These are phyloP conservation scores for Tubosaeta brunneosetosa DNA, from an alignment of 768 basidiomycete genomes.

Conservation along the genomic window DNA sequence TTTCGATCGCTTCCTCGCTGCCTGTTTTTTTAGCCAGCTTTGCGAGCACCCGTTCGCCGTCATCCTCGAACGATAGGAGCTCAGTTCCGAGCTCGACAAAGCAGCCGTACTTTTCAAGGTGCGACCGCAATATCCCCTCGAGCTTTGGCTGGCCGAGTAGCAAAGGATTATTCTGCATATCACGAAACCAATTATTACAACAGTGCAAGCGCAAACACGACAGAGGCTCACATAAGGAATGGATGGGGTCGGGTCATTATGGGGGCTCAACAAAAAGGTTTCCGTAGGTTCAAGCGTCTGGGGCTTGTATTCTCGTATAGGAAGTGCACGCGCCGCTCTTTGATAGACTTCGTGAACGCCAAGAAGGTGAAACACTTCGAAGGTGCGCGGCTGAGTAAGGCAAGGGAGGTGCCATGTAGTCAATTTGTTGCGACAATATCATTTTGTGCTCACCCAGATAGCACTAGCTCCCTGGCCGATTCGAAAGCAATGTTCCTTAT, in stretches of 20 bases:
- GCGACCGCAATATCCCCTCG: slow-evolving; percentile 26
- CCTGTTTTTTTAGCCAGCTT: slow-evolving; percentile 27
- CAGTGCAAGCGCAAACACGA: too few species aligned
- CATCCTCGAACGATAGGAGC: slow-evolving; percentile 39
- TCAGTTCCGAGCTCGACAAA: slow-evolving; percentile 42
- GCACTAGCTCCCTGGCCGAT: slow-evolving; percentile 38
- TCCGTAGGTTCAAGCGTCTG: slow-evolving; percentile 17
- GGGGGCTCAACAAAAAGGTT: background rate
- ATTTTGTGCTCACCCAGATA: slow-evolving; percentile 31
- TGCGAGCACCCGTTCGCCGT: slow-evolving; percentile 33
- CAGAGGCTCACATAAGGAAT: slow-evolving; percentile 21
- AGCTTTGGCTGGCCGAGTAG: slow-evolving; percentile 25
- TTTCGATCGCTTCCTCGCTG: slow-evolving; percentile 26
- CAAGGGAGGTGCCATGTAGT: too few species aligned
- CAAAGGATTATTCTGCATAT: slow-evolving; percentile 4
- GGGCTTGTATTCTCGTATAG: slow-evolving; percentile 33
- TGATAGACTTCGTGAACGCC: slow-evolving; percentile 35
- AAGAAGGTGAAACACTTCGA: slow-evolving; percentile 41
- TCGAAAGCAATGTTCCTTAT: slow-evolving; percentile 36
- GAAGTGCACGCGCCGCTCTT: slow-evolving; percentile 20
- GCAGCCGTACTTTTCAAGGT: slow-evolving; percentile 21
- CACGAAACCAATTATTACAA: too few species aligned
- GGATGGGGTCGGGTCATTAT: slow-evolving; percentile 21
- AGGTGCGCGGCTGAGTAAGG: slow-evolving; percentile 28
- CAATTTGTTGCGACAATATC: too few species aligned